Base-by-base conservation (phyloP, 768 basidiomycete species). In the Ramaria rubella region DNA sequence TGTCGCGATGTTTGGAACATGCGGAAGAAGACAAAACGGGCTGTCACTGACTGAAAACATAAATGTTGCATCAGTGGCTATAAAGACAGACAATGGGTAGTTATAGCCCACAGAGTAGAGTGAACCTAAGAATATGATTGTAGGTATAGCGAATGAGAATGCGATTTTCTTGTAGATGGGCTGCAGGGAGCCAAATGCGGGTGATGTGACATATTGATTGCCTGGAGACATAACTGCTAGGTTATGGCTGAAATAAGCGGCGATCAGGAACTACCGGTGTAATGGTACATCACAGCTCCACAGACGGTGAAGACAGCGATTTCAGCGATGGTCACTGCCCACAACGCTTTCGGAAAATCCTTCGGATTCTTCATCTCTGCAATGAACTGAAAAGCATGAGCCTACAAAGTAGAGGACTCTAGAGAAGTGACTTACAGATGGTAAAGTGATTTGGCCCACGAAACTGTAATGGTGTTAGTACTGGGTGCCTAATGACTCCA, bases 361-460 rank as follows among this genome's bases (percentile, higher is more conserved):
- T 68, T 73, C 4, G 76, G 76, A 29, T 77, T 70, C 60, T 73
- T 71, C 75, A 77, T 76, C 57, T 77, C 75, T 3, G 76, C 74
- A 54, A 76, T 77, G 60, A 77, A 75, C 68, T 70, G 59, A 24
- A 29, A 9, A 24, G 46, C 36, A 49, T 57, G 24, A 57, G 40
- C 26, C n/a, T 0, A 27, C n/a, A 33, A 26, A 23, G 4, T 15
- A 21, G 24, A 23, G 38, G 36, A 34, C 11, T 23, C 33, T 5
- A 48, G 14, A 19, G 27, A 40, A n/a, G 29, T 24, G 12, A 52
- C 68, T 33, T 49, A 70, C 68, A 29, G 74, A 74, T 19, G 76
- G 76, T 6, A 76, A 60, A 0, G 73, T 73, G 33, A 74, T 75
- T 58, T 77, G 76, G 5, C 75, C 76, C 33, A 51, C 49, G 21